Percentiles rank a stretch among this genome's conserved stretches.
Conservation (phyloP, 768 basidiomycete species). For the Gautieria morchelliformis region DNA sequence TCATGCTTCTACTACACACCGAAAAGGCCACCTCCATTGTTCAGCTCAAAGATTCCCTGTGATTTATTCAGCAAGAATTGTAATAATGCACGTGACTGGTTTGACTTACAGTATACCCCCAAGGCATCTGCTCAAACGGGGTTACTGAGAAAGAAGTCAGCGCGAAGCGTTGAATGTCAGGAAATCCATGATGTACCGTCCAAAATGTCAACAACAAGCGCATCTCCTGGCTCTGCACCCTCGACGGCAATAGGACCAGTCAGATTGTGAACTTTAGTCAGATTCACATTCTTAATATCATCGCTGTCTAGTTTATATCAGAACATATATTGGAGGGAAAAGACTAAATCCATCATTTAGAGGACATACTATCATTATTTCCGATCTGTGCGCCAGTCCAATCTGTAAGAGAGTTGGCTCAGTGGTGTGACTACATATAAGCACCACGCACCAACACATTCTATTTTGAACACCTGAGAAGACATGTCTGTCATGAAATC, state of each 20-base stretch:
- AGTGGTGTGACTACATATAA: not conserved
- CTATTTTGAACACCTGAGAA: constrained; percentile 53
- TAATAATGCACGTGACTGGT: not conserved
- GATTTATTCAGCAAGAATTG: not conserved
- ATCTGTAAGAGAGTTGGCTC: constrained; percentile 27
- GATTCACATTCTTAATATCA: constrained; percentile 56
- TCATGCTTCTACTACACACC: constrained; percentile 26
- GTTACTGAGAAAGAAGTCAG: constrained; percentile 30
- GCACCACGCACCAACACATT: constrained; percentile 49
- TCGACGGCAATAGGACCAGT: constrained; percentile 68
- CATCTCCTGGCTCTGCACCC: constrained; percentile 71
- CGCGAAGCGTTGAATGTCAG: not conserved
- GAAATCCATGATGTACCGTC: constrained; percentile 36
- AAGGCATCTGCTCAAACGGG: constrained; percentile 68
- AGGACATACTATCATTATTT: constrained; percentile 54
- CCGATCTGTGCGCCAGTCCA: constrained; percentile 78
- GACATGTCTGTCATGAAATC: not conserved
- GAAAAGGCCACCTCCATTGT: constrained; percentile 66
- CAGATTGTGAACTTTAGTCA: constrained; percentile 63
- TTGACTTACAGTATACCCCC: constrained; percentile 59
- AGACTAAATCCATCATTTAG: not conserved
- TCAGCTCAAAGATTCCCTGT: constrained; percentile 65
- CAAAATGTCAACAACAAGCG: constrained; percentile 71
- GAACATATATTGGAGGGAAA: not conserved
- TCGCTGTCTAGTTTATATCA: constrained; percentile 40